phyloP scores from a whole-genome alignment of 352 stramenopile species.

The Pythium vanterpoolii region DNA sequence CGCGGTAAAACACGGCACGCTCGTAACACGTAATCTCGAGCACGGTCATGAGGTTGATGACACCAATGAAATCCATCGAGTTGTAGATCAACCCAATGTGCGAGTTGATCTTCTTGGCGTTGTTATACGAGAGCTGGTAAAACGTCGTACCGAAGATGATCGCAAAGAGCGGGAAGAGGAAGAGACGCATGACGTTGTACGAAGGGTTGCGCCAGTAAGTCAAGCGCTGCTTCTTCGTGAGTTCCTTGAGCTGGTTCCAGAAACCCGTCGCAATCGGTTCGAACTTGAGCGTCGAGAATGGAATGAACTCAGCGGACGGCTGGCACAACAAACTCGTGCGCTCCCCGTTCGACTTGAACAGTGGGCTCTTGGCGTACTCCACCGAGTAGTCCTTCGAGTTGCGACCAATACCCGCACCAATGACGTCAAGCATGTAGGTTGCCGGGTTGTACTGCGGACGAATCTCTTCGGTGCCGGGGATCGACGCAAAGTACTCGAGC shows the following conservation, averaged over 20 bases:
- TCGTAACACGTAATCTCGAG: constrained; percentile 54
- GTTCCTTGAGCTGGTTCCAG: constrained; percentile 32
- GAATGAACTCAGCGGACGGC: constrained; percentile 23
- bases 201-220: constrained; percentile 54
- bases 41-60: constrained; percentile 58
- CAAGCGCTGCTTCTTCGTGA: constrained; percentile 34
- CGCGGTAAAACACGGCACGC: constrained; percentile 57
- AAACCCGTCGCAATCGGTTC: constrained; percentile 39
- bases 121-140: constrained; percentile 39
- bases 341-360: constrained; percentile 31
- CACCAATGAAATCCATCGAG: constrained; percentile 63
- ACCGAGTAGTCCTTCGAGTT: constrained; percentile 55
- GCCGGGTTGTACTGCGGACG: constrained; percentile 84
- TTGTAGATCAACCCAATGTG: constrained; percentile 65
- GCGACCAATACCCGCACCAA: constrained; percentile 62
- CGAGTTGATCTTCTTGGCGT: constrained; percentile 44
- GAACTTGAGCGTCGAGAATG: constrained; percentile 49
- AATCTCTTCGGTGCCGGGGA: constrained; percentile 73
- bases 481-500: constrained; percentile 89
- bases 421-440: constrained; percentile 88
- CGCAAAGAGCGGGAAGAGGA: constrained; percentile 44
- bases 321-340: constrained; percentile 18
- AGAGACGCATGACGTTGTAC: constrained; percentile 57
- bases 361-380: constrained; percentile 44
- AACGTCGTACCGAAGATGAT: constrained; percentile 65